phyloP scores from a whole-genome alignment of 306 rosid genomes.

The Rosa rugosa region DNA sequence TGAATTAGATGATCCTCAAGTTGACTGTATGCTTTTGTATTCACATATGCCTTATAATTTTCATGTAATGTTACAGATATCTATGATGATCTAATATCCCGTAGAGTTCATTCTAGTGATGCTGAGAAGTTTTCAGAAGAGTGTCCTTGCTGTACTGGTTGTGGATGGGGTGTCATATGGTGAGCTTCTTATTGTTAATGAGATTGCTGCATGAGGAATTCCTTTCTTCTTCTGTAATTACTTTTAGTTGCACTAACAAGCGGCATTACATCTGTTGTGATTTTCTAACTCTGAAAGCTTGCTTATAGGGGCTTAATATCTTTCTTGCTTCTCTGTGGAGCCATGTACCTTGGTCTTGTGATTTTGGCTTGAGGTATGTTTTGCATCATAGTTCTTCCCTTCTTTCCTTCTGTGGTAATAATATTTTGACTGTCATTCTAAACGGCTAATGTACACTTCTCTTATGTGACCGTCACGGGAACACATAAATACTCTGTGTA shows the following conservation, averaged over 20 bases:
- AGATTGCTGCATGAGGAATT: not conserved
- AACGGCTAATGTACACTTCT: not conserved
- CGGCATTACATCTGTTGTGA: not conserved
- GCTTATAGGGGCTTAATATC: conserved; percentile 60
- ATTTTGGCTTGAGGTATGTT: conserved; percentile 51
- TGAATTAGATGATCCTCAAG: conserved; percentile 1
- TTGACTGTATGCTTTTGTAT: conserved; percentile 12
- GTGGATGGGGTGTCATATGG: conserved; percentile 78
- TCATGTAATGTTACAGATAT: conserved; percentile 47
- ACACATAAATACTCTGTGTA: not conserved
- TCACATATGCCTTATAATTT: conserved; percentile 1
- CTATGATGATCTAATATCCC: conserved; percentile 66
- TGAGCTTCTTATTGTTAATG: conserved; percentile 29
- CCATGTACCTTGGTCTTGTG: conserved; percentile 62
- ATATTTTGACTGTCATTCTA: not conserved
- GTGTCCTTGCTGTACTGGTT: conserved; percentile 70
- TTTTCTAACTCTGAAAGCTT: conserved; percentile 14
- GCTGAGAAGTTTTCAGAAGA: conserved; percentile 71
- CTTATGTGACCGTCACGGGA: not conserved
- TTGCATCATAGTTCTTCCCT: not conserved
- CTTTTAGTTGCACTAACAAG: not conserved
- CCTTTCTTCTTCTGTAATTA: not conserved
- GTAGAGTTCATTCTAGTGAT: conserved; percentile 66
- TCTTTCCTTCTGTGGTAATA: not conserved
- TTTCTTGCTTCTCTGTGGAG: conserved; percentile 50